Evolutionary conservation across 2,329 filamentous ascomycete species (phyloP).

Genomic region (Colletotrichum sp.): DNA sequence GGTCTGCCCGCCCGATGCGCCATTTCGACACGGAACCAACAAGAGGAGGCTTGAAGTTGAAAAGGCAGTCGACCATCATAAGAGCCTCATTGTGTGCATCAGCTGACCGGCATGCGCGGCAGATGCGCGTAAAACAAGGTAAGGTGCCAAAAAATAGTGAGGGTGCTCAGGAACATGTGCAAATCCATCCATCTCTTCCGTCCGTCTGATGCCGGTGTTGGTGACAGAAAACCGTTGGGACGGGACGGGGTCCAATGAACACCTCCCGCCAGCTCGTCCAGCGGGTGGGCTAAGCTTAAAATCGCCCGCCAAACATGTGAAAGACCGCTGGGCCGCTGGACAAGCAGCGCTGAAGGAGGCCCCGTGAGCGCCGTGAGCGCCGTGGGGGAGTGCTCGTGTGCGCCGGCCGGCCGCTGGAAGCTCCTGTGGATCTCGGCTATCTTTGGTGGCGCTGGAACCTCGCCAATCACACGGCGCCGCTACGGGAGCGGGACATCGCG

Average conservation of each 20-base stretch:
- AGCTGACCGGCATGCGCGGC: not conserved
- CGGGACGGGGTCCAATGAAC: not conserved
- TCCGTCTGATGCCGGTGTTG: slow-evolving; percentile 9
- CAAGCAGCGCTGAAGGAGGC: not conserved
- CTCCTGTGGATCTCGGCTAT: slow-evolving; percentile 20
- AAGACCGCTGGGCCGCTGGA: not conserved
- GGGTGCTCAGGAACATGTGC: slow-evolving; percentile 4
- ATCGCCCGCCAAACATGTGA: slow-evolving; percentile 2
- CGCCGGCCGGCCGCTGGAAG: slow-evolving; percentile 16
- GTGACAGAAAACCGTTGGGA: slow-evolving; percentile 14
- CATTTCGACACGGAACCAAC: not conserved
- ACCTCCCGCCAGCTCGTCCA: not conserved
- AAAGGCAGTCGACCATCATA: not conserved
- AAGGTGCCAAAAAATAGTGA: not conserved
- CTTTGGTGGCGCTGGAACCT: slow-evolving; percentile 18
- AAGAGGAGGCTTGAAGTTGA: not conserved
- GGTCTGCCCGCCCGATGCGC: not conserved
- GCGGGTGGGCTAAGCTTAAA: not conserved
- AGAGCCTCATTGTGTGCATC: not conserved
- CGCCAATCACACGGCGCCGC: slow-evolving; percentile 19
- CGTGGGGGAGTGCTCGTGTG: not conserved
- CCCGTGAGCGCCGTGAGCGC: slow-evolving; percentile 15
- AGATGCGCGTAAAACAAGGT: not conserved
- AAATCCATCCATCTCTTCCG: not conserved
- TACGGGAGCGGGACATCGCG: slow-evolving; percentile 17